These are phyloP conservation scores for Fusarium illudens DNA, from an alignment of 2,329 filamentous ascomycete species.

Conservation along the genomic window DNA sequence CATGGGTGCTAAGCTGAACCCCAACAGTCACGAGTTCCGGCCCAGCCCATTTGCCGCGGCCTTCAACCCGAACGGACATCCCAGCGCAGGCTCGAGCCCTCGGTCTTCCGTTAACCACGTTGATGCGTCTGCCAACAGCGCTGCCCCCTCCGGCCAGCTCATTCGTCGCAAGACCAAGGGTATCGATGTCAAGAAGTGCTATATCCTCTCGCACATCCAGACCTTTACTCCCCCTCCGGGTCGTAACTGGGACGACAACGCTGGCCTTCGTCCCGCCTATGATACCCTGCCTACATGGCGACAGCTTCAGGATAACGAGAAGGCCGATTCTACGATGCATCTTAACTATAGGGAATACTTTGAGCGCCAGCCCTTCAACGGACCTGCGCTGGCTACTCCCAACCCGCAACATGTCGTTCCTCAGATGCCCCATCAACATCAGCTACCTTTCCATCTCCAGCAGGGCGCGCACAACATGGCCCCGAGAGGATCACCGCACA, in stretches of 20 bases:
- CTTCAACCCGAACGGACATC: conserved; percentile 76
- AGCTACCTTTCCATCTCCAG: conserved; percentile 83
- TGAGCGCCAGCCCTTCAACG: conserved; percentile 69
- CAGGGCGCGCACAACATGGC: conserved; percentile 74
- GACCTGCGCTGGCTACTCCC: conserved; percentile 70
- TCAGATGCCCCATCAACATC: conserved; percentile 82
- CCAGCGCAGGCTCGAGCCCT: conserved; percentile 78
- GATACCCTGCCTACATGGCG: conserved; percentile 89
- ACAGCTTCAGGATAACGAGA: conserved; percentile 75
- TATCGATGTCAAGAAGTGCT: conserved; percentile 75
- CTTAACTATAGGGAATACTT: conserved; percentile 82
- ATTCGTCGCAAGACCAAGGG: conserved; percentile 77
- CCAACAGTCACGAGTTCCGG: conserved; percentile 79
- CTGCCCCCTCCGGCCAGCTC: conserved; percentile 52
- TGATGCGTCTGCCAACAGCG: conserved; percentile 42
- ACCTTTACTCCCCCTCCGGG: conserved; percentile 60
- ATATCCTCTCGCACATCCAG: conserved; percentile 63
- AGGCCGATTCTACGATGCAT: conserved; percentile 68
- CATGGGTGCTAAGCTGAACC: conserved; percentile 67
- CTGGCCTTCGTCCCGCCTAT: conserved; percentile 84
- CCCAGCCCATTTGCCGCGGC: conserved; percentile 82
- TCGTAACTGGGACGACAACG: conserved; percentile 76
- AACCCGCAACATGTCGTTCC: conserved; percentile 74
- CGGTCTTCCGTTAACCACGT: conserved; percentile 65
- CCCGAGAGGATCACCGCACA: conserved; percentile 76